Conservation (phyloP, 768 basidiomycete genomes). For the Agrocybe pediades region DNA sequence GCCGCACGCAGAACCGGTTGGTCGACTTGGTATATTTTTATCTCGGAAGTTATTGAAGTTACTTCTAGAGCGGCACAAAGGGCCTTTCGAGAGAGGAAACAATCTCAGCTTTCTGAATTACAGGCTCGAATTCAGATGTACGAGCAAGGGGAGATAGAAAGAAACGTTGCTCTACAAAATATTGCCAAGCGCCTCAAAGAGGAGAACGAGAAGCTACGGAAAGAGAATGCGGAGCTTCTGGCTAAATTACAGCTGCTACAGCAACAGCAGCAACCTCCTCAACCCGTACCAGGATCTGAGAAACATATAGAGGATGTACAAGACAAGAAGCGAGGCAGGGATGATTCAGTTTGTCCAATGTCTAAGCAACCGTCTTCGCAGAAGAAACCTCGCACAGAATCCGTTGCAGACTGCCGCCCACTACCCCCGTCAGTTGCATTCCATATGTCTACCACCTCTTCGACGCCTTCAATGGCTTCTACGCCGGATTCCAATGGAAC, state of each 20-base stretch:
- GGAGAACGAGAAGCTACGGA: conserved; percentile 75
- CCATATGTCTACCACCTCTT: conserved; percentile 37
- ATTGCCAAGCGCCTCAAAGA: conserved; percentile 85
- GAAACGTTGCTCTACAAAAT: conserved; percentile 81
- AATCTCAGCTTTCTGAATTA: conserved; percentile 84
- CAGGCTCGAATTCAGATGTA: conserved; percentile 84
- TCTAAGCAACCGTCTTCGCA: conserved; percentile 11
- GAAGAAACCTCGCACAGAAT: conserved; percentile 27
- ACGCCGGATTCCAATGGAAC: conserved; percentile 46
- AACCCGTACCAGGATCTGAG: background rate
- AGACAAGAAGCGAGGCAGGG: conserved; percentile 63
- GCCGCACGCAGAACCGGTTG: conserved; percentile 79
- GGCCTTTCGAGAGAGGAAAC: conserved; percentile 88
- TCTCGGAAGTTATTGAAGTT: background rate
- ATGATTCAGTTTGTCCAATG: conserved; percentile 38
- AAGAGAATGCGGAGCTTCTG: conserved; percentile 66
- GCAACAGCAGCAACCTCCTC: conserved; percentile 29
- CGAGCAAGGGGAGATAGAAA: conserved; percentile 89
- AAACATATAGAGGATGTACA: conserved; percentile 22
- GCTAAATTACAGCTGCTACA: conserved; percentile 48
- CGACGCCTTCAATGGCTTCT: conserved; percentile 52
- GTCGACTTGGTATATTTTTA: conserved; percentile 8
- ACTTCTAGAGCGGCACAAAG: conserved; percentile 76
- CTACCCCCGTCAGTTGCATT: conserved; percentile 35
- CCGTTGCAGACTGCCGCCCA: conserved; percentile 20